A percentile compares a stretch with the other conserved stretches of the same genome.
Conservation (phyloP, 768 basidiomycete genomes). For the Xerocomellus intermedius region DNA sequence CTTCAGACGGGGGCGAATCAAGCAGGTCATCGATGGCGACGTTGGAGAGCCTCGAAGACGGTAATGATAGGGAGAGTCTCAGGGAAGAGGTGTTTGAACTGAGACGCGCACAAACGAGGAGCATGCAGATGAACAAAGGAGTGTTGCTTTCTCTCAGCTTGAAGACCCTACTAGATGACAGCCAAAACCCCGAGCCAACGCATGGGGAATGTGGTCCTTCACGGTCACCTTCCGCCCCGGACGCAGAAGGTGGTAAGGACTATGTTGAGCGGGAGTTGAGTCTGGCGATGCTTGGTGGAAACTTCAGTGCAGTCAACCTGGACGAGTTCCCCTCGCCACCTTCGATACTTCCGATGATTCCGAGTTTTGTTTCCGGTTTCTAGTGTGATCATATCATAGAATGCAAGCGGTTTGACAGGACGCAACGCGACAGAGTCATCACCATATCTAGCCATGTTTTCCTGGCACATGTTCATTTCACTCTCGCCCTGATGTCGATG, state of each 20-base stretch:
- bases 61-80: constrained; percentile 15
- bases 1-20: constrained; percentile 20
- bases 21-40: constrained; percentile 24
- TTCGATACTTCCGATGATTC: constrained; percentile 30
- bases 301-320: constrained; percentile 42
- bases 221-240: not conserved
- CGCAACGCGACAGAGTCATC: not conserved
- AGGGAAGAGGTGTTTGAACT: constrained; percentile 43
- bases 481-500: not conserved
- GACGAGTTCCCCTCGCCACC: constrained; percentile 49
- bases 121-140: constrained; percentile 50
- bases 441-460: constrained; percentile 7
- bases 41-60: constrained; percentile 21
- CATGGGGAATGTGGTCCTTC: constrained; percentile 8
- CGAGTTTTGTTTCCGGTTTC: constrained; percentile 29
- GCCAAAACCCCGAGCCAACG: not conserved
- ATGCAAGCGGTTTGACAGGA: not conserved
- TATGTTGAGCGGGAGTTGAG: constrained; percentile 13
- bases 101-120: constrained; percentile 47
- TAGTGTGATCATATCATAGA: constrained; percentile 6
- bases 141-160: constrained; percentile 38
- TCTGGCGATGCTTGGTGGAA: constrained; percentile 33
- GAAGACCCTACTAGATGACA: constrained; percentile 6
- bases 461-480: not conserved
- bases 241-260: constrained; percentile 10